Percentiles rank a stretch among this genome's conserved stretches.
These are phyloP conservation scores for Oryza brachyantha DNA, from an alignment of 176 grass and related monocot genomes.

Conservation along the genomic window DNA sequence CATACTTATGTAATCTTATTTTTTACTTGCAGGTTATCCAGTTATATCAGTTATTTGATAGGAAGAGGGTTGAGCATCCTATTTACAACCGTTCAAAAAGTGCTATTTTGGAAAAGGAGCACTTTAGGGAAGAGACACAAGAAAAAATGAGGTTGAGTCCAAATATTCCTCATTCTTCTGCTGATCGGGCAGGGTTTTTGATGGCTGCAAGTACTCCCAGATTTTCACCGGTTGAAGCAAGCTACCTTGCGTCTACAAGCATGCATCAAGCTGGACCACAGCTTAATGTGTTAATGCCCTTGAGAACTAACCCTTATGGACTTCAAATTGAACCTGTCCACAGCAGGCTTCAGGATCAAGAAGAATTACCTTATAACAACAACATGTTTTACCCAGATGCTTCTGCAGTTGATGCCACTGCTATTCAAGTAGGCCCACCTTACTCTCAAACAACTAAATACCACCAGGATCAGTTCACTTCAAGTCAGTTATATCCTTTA, in stretches of 20 bases:
- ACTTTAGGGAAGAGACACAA: background rate
- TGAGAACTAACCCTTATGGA: constrained; percentile 19
- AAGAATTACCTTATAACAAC: constrained; percentile 3
- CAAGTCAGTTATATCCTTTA: background rate
- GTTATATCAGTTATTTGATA: constrained; percentile 37
- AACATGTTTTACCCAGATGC: background rate
- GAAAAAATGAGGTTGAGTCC: constrained; percentile 19
- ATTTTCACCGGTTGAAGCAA: constrained; percentile 33
- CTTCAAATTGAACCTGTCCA: constrained; percentile 8
- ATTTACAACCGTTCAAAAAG: background rate
- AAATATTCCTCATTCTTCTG: constrained; percentile 9
- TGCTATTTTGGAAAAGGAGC: constrained; percentile 16
- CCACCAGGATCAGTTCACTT: background rate
- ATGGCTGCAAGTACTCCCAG: background rate
- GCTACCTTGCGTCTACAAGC: constrained; percentile 25
- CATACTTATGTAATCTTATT: background rate
- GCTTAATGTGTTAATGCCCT: background rate
- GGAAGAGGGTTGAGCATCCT: constrained; percentile 20
- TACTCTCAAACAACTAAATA: background rate
- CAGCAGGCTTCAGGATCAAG: background rate
- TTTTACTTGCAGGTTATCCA: constrained; percentile 36
- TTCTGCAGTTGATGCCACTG: background rate
- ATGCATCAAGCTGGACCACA: constrained; percentile 8
- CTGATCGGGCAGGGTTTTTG: background rate
- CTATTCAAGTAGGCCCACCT: background rate